A percentile compares a stretch with the other conserved stretches of the same genome.
Conservation (phyloP, 352 stramenopile species). For the Phytophthora nicotianae region DNA sequence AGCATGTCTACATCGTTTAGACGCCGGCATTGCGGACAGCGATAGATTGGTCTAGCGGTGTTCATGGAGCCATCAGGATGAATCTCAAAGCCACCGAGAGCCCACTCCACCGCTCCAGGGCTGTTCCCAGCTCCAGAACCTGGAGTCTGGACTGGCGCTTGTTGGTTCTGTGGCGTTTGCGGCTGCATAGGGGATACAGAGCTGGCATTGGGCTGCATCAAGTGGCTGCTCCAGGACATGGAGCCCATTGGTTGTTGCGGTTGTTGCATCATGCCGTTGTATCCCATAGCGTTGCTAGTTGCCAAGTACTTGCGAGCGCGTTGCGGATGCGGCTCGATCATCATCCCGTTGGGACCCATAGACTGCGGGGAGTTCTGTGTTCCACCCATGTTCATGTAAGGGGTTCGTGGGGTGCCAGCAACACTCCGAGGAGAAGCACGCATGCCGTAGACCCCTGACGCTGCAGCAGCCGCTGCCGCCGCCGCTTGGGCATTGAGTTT, state of each 20-base stretch:
- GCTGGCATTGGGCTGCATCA: slow-evolving; percentile 40
- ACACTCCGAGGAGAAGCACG: slow-evolving; percentile 50
- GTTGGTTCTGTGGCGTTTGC: slow-evolving; percentile 24
- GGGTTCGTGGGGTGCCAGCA: slow-evolving; percentile 35
- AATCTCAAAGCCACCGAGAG: slow-evolving; percentile 82
- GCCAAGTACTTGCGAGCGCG: slow-evolving; percentile 39
- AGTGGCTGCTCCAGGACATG: slow-evolving; percentile 61
- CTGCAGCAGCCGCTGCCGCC: slow-evolving; percentile 8
- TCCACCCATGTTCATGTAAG: slow-evolving; percentile 37
- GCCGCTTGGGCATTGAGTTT: slow-evolving; percentile 58
- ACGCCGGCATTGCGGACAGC: slow-evolving; percentile 67
- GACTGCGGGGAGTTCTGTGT: slow-evolving; percentile 19
- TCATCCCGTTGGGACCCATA: slow-evolving; percentile 28
- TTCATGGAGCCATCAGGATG: slow-evolving; percentile 72
- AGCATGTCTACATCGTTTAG: slow-evolving; percentile 79
- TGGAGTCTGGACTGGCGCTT: slow-evolving; percentile 29
- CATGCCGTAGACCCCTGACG: slow-evolving; percentile 24
- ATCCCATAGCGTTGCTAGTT: slow-evolving; percentile 34
- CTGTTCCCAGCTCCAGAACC: slow-evolving; percentile 22
- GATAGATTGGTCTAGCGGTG: slow-evolving; percentile 74
- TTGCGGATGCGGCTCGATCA: slow-evolving; percentile 35
- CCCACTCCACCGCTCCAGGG: slow-evolving; percentile 61
- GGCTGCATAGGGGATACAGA: slow-evolving; percentile 24
- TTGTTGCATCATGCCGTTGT: slow-evolving; percentile 36
- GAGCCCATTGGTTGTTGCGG: slow-evolving; percentile 26